Evolutionary conservation across 495 filamentous ascomycete genomes (phyloP).

Genomic region (Polyplosphaeria fusca): DNA sequence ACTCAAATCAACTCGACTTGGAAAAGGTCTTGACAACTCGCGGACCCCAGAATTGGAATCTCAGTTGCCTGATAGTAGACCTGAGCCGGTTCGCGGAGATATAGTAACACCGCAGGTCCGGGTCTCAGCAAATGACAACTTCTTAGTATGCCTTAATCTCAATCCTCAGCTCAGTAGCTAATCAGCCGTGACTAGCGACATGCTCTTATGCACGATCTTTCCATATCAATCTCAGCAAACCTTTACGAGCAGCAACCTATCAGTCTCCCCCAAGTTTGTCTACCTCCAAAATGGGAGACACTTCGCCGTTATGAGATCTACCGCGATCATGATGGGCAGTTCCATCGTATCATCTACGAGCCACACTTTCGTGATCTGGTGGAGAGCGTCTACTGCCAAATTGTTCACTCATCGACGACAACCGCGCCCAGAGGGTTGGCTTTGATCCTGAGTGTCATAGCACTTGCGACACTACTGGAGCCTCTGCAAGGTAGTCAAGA

Average conservation of each 20-base stretch:
- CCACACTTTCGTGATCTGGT: background rate
- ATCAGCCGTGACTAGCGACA: background rate
- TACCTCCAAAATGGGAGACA: background rate
- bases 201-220: background rate
- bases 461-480: background rate
- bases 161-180: background rate
- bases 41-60: too few species aligned
- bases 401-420: background rate
- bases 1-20: background rate
- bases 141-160: background rate
- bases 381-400: background rate
- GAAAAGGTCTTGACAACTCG: too few species aligned
- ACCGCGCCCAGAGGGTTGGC: background rate
- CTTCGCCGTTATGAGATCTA: background rate
- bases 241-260: background rate
- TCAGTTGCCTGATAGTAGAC: too few species aligned
- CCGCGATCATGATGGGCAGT: background rate
- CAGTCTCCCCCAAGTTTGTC: background rate
- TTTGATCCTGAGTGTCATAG: background rate
- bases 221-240: background rate
- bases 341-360: background rate
- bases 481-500: background rate
- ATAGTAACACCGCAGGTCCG: too few species aligned
- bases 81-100: too few species aligned
- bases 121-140: background rate